These are phyloP conservation scores for Stephania cephalantha DNA, from an alignment of 164 flowering plant genomes.

Conservation along the genomic window DNA sequence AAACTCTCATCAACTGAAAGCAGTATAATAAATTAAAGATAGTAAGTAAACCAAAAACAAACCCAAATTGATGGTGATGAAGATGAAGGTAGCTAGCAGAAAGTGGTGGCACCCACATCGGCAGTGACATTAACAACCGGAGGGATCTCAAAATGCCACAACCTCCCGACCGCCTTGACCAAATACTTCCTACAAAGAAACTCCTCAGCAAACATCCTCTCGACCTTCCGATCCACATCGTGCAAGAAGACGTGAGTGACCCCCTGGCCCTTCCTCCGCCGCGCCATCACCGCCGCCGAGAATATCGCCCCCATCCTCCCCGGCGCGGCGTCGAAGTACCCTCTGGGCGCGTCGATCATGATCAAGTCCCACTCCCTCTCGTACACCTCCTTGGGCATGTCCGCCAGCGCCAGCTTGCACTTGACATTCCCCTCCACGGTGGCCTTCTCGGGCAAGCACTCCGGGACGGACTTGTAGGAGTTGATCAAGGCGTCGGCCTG, in stretches of 20 bases:
- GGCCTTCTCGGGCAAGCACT: slow-evolving; percentile 25
- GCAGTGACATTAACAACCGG: slow-evolving; percentile 13
- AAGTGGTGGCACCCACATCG: background rate
- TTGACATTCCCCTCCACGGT: slow-evolving; percentile 30
- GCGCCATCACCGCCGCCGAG: slow-evolving; percentile 74
- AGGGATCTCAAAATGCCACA: slow-evolving; percentile 69
- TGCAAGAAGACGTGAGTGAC: slow-evolving; percentile 71
- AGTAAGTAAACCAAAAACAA: background rate
- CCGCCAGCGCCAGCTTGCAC: slow-evolving; percentile 47
- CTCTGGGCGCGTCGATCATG: slow-evolving; percentile 83
- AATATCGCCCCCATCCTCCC: slow-evolving; percentile 79
- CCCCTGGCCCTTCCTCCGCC: slow-evolving; percentile 39
- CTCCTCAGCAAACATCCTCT: slow-evolving; percentile 49
- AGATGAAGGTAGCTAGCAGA: slow-evolving; percentile 13
- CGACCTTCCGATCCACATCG: slow-evolving; percentile 67
- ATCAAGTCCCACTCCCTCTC: slow-evolving; percentile 74
- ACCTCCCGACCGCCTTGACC: slow-evolving; percentile 43
- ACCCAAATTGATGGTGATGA: no score
- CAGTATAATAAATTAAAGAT: background rate
- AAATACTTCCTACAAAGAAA: slow-evolving; percentile 54
- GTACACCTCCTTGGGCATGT: slow-evolving; percentile 54
- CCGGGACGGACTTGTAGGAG: slow-evolving; percentile 26
- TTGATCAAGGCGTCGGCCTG: slow-evolving; percentile 46
- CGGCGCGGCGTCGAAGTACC: slow-evolving; percentile 56
- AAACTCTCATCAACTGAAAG: no score